phyloP scores from a whole-genome alignment of 2,329 filamentous ascomycete genomes.

The Amauroascus verrucosus region DNA sequence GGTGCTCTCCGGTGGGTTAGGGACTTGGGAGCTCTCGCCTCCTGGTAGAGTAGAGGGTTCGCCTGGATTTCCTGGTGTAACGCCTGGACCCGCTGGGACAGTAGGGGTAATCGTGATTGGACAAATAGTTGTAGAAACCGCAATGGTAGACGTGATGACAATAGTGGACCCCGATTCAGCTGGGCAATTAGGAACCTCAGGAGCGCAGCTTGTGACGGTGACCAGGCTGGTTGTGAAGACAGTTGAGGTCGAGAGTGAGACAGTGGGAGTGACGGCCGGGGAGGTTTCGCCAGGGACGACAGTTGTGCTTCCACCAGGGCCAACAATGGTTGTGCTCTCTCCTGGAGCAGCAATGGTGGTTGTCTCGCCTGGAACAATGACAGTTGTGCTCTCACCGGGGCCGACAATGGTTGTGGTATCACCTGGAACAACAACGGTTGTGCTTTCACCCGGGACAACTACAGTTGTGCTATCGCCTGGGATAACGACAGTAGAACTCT shows the following conservation, averaged over 20 bases:
- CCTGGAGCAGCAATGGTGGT: not conserved
- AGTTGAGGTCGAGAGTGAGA: constrained; percentile 27
- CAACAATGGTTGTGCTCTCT: not conserved
- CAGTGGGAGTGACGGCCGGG: not conserved
- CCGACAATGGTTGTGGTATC: not conserved
- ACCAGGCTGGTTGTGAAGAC: constrained; percentile 30
- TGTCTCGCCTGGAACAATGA: not conserved
- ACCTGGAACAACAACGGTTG: not conserved
- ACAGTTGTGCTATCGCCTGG: not conserved
- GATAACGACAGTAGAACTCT: not conserved
- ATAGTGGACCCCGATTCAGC: constrained; percentile 39
- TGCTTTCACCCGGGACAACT: not conserved
- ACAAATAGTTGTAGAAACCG: constrained; percentile 52
- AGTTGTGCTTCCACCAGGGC: not conserved
- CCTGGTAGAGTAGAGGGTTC: constrained; percentile 5
- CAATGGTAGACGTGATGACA: constrained; percentile 45
- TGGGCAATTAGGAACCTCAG: constrained; percentile 42
- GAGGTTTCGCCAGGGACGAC: constrained; percentile 1
- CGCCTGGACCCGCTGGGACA: constrained; percentile 21
- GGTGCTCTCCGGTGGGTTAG: not conserved
- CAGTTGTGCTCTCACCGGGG: not conserved
- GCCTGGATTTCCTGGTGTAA: constrained; percentile 3
- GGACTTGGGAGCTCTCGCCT: not conserved
- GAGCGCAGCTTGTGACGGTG: constrained; percentile 34
- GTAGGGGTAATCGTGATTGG: constrained; percentile 29